A percentile compares a stretch with the other conserved stretches of the same genome.
phyloP scores from a whole-genome alignment of 768 basidiomycete genomes.

The Calocybe indica region DNA sequence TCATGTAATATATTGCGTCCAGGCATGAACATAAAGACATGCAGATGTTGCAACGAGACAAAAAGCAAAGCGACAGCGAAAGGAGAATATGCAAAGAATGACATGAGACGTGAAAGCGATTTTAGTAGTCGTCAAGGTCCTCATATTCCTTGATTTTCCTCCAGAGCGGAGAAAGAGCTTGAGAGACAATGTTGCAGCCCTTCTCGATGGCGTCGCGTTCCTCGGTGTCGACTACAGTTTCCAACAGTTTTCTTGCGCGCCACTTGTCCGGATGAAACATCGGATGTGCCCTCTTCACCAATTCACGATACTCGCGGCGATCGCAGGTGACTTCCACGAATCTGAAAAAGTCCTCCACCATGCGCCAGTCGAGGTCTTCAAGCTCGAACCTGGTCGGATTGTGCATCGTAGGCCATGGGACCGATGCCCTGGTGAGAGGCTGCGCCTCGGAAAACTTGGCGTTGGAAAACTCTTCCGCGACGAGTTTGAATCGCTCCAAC shows the following conservation, averaged over 20 bases:
- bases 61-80: too few species aligned
- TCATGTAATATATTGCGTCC: too few species aligned
- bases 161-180: constrained; percentile 56
- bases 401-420: constrained; percentile 10
- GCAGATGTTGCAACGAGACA: too few species aligned
- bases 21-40: too few species aligned
- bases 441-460: constrained; percentile 15
- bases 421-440: constrained; percentile 10
- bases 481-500: neutral
- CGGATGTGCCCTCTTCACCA: constrained; percentile 47
- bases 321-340: constrained; percentile 32
- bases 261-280: constrained; percentile 58
- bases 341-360: constrained; percentile 50
- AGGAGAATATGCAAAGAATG: too few species aligned
- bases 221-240: constrained; percentile 35
- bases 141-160: constrained; percentile 21
- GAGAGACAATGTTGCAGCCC: constrained; percentile 49
- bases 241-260: constrained; percentile 43
- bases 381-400: neutral
- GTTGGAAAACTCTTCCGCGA: constrained; percentile 11
- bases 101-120: too few species aligned
- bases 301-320: constrained; percentile 34
- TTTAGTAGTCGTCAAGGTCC: neutral
- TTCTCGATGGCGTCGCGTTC: constrained; percentile 36
- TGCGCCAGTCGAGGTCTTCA: constrained; percentile 30